Evolutionary conservation across 2,329 filamentous ascomycete species (phyloP), one percentile per base, ranked within the genome.

Genomic region (Gnomoniopsis smithogilvyi): DNA sequence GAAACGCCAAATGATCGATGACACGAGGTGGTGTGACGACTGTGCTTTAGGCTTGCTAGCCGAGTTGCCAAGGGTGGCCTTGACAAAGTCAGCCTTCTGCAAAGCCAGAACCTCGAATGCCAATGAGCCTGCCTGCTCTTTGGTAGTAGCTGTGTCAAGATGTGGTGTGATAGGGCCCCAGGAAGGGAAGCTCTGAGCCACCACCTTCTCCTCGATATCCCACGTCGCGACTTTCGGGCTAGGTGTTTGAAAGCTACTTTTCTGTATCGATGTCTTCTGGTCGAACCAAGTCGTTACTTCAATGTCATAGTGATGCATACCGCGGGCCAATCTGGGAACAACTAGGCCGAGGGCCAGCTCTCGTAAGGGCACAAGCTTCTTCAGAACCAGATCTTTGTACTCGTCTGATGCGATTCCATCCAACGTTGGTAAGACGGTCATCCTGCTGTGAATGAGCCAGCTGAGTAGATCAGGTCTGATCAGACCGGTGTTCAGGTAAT

Each of bases 1-100:
- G 73, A 97, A 95, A 57, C 92, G 86, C 89, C 92, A 97, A 60
- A 94, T 82, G 7, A 88, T 85, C 67, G 96, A 91, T 19, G 84
- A 84, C 8, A 80, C 74, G 56, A 92, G 76, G 56, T 94, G 82
- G 67, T 95, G 90, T 17, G 74, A 70, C 22, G 79, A 80, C 51
- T 89, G 81, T n/a, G 88, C 84, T 60, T 81, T 84, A 15, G 74
- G 69, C 66, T 78, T 80, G 64, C 81, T 85, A 15, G 46, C 46
- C 45, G 46, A 10, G 57, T 80, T 83, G 24, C 83, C 78, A 54
- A 91, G 80, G 0, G 91, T 91, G 65, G 85, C 85, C 57, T 86
- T 78, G 2, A 84, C 84, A 68, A 96, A 94, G 0, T 88, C 82
- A 2, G 81, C 70, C 64, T 92, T 86, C 64, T 85, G 84, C 53